These are phyloP conservation scores for Daldinia grandis DNA, from an alignment of 495 filamentous ascomycete genomes.

Conservation along the genomic window DNA sequence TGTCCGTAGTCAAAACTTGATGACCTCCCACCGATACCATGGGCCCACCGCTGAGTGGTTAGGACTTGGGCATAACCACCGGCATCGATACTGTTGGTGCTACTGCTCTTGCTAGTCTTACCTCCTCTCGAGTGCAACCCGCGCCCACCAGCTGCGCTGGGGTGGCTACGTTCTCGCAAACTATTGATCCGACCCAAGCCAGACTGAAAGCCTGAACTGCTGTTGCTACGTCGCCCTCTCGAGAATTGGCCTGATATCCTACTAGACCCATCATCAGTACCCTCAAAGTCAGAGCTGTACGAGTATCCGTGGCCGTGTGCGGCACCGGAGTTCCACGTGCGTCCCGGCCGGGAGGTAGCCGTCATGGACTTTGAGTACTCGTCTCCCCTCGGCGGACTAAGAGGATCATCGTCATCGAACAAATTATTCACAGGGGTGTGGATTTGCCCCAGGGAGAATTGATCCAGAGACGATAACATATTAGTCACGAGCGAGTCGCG, in stretches of 20 bases:
- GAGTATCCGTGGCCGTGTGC: slow-evolving; percentile 73
- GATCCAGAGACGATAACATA: slow-evolving; percentile 89
- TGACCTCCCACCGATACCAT: slow-evolving; percentile 68
- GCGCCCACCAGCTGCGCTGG: slow-evolving; percentile 42
- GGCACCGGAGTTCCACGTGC: slow-evolving; percentile 42
- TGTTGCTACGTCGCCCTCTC: slow-evolving; percentile 78
- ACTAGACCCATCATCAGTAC: slow-evolving; percentile 67
- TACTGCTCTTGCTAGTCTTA: slow-evolving; percentile 78
- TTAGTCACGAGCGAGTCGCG: slow-evolving; percentile 91
- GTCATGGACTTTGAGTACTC: slow-evolving; percentile 41
- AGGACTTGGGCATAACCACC: slow-evolving; percentile 65
- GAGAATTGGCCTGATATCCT: slow-evolving; percentile 66
- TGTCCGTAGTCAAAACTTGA: slow-evolving; percentile 80
- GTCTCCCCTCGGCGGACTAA: slow-evolving; percentile 41
- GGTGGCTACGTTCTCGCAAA: slow-evolving; percentile 58
- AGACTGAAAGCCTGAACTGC: slow-evolving; percentile 75
- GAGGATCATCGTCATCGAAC: slow-evolving; percentile 53
- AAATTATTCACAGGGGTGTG: slow-evolving; percentile 42
- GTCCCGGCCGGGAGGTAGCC: slow-evolving; percentile 29
- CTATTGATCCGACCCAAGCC: slow-evolving; percentile 71
- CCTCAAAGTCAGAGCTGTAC: slow-evolving; percentile 74
- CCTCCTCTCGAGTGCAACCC: slow-evolving; percentile 59
- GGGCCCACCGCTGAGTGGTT: slow-evolving; percentile 65
- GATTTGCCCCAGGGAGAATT: slow-evolving; percentile 68
- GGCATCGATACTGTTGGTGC: slow-evolving; percentile 72